phyloP scores from a whole-genome alignment of 116 monocot species.

The Posidonia oceanica region DNA sequence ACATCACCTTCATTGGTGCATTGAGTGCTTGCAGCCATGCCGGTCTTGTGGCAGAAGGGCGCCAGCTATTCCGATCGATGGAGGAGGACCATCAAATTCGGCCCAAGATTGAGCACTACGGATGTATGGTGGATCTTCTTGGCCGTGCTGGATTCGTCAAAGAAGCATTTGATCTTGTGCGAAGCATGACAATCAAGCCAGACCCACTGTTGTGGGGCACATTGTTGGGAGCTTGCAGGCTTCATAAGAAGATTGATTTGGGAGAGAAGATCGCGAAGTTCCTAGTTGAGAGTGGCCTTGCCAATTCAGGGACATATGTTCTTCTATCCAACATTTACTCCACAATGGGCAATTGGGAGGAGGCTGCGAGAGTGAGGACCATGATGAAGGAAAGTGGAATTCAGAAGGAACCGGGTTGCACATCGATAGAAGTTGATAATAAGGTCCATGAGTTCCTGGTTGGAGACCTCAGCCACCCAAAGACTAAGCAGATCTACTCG shows the following conservation, averaged over 20 bases:
- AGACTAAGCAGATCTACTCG: constrained; percentile 40
- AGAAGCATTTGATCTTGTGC: constrained; percentile 55
- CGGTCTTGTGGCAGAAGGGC: constrained; percentile 53
- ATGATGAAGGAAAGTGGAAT: constrained; percentile 58
- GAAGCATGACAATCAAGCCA: constrained; percentile 43
- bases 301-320: constrained; percentile 63
- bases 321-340: constrained; percentile 72
- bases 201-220: constrained; percentile 63
- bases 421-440: constrained; percentile 51
- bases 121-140: constrained; percentile 77
- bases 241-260: constrained; percentile 46
- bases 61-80: constrained; percentile 42
- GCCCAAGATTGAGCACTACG: constrained; percentile 84
- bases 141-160: constrained; percentile 68
- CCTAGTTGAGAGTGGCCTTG: constrained; percentile 36
- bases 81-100: constrained; percentile 29
- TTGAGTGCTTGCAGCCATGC: constrained; percentile 74
- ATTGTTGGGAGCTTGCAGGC: constrained; percentile 51
- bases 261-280: constrained; percentile 49
- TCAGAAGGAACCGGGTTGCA: constrained; percentile 73
- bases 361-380: constrained; percentile 35
- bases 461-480: constrained; percentile 50
- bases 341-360: constrained; percentile 51
- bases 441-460: constrained; percentile 58
- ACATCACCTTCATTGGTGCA: constrained; percentile 73